phyloP scores from a whole-genome alignment of 768 basidiomycete genomes.

The Clathrus columnatus region DNA sequence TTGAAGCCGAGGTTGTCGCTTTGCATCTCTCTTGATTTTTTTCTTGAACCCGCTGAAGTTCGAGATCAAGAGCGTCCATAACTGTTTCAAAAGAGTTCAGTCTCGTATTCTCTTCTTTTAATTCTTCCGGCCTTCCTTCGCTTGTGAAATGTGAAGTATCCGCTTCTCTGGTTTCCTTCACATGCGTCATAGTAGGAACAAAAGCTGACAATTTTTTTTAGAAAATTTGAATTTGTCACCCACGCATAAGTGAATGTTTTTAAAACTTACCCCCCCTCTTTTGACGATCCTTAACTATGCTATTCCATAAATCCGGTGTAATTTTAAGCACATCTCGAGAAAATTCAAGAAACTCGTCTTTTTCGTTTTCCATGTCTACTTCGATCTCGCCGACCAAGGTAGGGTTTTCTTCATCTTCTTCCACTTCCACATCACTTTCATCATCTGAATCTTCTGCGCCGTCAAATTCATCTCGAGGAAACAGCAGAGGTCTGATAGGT shows the following conservation, averaged over 20 bases:
- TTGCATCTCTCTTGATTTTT: slow-evolving; percentile 13
- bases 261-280: slow-evolving; percentile 66
- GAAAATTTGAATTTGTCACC: no score
- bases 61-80: slow-evolving; percentile 91
- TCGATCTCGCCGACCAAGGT: slow-evolving; percentile 79
- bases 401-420: slow-evolving; percentile 72
- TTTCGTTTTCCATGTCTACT: slow-evolving; percentile 86
- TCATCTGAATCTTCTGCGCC: slow-evolving; percentile 86
- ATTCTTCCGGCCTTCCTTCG: slow-evolving; percentile 7
- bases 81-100: slow-evolving; percentile 92
- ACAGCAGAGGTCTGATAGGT: slow-evolving; percentile 64
- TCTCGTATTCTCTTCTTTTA: slow-evolving; percentile 4
- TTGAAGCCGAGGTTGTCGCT: slow-evolving; percentile 5
- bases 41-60: slow-evolving; percentile 47
- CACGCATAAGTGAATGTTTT: background rate
- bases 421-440: slow-evolving; percentile 49
- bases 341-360: slow-evolving; percentile 93
- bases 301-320: slow-evolving; percentile 76
- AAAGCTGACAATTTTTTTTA: slow-evolving; percentile 37
- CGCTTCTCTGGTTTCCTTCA: background rate
- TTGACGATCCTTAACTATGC: slow-evolving; percentile 74
- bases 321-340: slow-evolving; percentile 88
- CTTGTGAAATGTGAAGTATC: background rate
- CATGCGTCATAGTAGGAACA: slow-evolving; percentile 32
- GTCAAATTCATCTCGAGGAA: slow-evolving; percentile 79